Base-by-base conservation (phyloP, 441 rosid species). In the Populus trichocarpa region DNA sequence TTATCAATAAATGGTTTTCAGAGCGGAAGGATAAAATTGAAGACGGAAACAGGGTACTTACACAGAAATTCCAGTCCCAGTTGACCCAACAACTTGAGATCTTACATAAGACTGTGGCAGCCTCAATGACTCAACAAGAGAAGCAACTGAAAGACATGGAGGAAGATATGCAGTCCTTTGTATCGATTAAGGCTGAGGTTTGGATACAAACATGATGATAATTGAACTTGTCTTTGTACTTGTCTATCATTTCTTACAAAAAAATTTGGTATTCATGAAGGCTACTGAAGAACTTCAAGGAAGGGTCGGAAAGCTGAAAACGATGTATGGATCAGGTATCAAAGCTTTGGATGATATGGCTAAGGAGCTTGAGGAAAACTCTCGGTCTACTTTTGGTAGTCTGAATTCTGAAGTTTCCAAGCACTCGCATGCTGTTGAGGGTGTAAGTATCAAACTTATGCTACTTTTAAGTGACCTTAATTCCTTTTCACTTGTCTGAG, bases 11-110 rank as follows among this genome's bases (percentile, higher is more conserved):
- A 76, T 81, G 73, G 78, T 65, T 79, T 87, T 80, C 92, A 95
- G 99, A 95, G 83, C 82, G 96, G 84, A 97, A 95, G 84, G 98
- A 95, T 81, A 93, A 89, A 84, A 95, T 95, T 73, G 98, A 97
- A 86, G 97, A 92, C 82, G 92, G 88, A 68, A 97, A 97, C 73
- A 91, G 84, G 87, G 76, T 85, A 50, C 93, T 95, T 70, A 86
- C 95, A 81, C 94, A 87, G 84, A 90, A 85, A 75, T 97, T 93
- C 80, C 97, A 91, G 85, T 87, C 90, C 84, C 93, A 93, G 53
- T 65, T 97, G 81, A 89, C 90, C 72, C 87, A 77, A 75, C 94
- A 95, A 80, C 97, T 95, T 70, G 96, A 90, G 74, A 85, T 86
- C 72, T 87, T 97, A 89, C 97, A 95, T 74, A 89, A 85, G 89